These are phyloP conservation scores for Tricholoma sp. DNA, from an alignment of 768 basidiomycete species.

Conservation along the genomic window DNA sequence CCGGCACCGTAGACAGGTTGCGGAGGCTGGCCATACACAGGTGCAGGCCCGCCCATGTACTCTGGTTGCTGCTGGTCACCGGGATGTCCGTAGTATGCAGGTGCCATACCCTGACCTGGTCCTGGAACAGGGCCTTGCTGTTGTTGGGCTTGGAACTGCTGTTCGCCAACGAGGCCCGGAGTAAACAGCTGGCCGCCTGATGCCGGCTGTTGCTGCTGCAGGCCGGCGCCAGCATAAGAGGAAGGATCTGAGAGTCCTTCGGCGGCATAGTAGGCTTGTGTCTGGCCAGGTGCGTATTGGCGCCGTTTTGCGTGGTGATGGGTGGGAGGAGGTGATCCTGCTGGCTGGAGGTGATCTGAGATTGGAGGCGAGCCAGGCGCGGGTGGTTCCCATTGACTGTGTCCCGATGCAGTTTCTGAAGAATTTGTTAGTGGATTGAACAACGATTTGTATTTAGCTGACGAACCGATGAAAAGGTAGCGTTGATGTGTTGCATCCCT, in stretches of 20 bases:
- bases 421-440: neutral
- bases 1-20: slow-evolving; percentile 28
- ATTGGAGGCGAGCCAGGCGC: slow-evolving; percentile 28
- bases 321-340: slow-evolving; percentile 41
- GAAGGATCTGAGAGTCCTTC: slow-evolving; percentile 41
- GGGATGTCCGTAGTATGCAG: slow-evolving; percentile 37
- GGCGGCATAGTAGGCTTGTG: slow-evolving; percentile 76
- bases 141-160: slow-evolving; percentile 64
- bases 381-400: slow-evolving; percentile 88
- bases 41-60: slow-evolving; percentile 38
- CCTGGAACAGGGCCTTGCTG: slow-evolving; percentile 27
- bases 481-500: slow-evolving; percentile 81
- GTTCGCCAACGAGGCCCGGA: slow-evolving; percentile 71
- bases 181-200: slow-evolving; percentile 69
- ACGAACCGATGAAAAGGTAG: slow-evolving; percentile 86
- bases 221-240: slow-evolving; percentile 24
- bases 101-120: neutral
- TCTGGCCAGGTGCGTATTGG: slow-evolving; percentile 93
- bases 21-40: slow-evolving; percentile 31
- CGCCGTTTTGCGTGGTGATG: slow-evolving; percentile 62
- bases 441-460: neutral
- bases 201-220: slow-evolving; percentile 34
- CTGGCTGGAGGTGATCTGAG: slow-evolving; percentile 32
- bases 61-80: slow-evolving; percentile 38
- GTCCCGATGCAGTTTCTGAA: slow-evolving; percentile 77